phyloP scores from a whole-genome alignment of 73 alveolate genomes.

The Halteria grandinella region DNA sequence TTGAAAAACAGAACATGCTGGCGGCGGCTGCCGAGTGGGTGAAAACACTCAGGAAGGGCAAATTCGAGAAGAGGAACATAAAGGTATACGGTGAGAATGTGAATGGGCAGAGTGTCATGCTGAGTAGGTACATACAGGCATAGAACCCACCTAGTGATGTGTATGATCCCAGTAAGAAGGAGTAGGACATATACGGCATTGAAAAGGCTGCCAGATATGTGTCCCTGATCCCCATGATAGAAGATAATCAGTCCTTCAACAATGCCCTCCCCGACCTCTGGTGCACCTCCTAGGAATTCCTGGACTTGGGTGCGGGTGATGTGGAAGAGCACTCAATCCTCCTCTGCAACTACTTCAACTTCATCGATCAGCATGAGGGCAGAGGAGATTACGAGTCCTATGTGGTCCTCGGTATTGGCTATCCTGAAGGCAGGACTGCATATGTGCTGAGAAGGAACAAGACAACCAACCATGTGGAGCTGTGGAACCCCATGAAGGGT shows the following conservation, averaged over 20 bases:
- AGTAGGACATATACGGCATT: slow-evolving; percentile 84
- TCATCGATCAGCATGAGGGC: slow-evolving; percentile 79
- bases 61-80: slow-evolving; percentile 82
- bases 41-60: slow-evolving; percentile 65
- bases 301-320: slow-evolving; percentile 97
- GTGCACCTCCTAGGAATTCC: slow-evolving; percentile 94
- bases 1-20: slow-evolving; percentile 87
- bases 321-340: slow-evolving; percentile 99
- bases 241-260: slow-evolving; percentile 95
- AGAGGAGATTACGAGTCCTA: slow-evolving; percentile 83
- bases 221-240: slow-evolving; percentile 94
- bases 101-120: slow-evolving; percentile 88
- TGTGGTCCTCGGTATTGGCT: slow-evolving; percentile 96
- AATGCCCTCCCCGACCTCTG: slow-evolving; percentile 98
- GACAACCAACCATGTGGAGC: slow-evolving; percentile 86
- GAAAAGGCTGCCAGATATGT: slow-evolving; percentile 98
- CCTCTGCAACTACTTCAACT: slow-evolving; percentile 96
- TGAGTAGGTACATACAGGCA: slow-evolving; percentile 89
- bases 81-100: slow-evolving; percentile 92
- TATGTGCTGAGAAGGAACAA: slow-evolving; percentile 92
- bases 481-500: slow-evolving; percentile 97
- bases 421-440: slow-evolving; percentile 98
- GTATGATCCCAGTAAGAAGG: slow-evolving; percentile 60
- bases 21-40: slow-evolving; percentile 86
- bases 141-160: slow-evolving; percentile 90